Evolutionary conservation across 2,329 filamentous ascomycete species (phyloP).

Genomic region (Chaetoscypha palmicola): DNA sequence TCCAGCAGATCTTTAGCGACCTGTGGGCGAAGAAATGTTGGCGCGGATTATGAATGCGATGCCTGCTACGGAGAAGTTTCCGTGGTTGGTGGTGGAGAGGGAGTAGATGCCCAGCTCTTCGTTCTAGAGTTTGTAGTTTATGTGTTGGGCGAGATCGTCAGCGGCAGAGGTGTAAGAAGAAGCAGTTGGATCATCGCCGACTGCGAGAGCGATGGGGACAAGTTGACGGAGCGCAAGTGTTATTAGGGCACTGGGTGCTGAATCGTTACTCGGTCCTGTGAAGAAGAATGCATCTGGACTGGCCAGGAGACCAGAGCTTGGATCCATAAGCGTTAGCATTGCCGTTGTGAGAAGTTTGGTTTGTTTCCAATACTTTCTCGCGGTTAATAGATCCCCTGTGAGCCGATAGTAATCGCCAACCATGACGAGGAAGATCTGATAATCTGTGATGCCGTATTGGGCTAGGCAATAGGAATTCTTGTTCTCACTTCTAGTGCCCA

Average conservation of each 20-base stretch:
- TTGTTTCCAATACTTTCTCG: conserved; percentile 2
- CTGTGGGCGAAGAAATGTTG: conserved; percentile 29
- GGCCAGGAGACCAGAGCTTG: conserved; percentile 6
- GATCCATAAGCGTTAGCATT: conserved; percentile 7
- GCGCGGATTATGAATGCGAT: conserved; percentile 32
- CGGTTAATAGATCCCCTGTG: conserved; percentile 4
- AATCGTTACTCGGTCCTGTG: conserved; percentile 2
- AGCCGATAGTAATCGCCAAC: conserved; percentile 14
- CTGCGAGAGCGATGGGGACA: conserved; percentile 27
- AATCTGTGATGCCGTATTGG: conserved; percentile 12
- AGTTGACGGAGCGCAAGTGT: conserved; percentile 23
- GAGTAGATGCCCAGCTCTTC: conserved; percentile 29
- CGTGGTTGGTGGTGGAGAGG: conserved; percentile 20
- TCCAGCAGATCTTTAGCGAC: conserved; percentile 30
- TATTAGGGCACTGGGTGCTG: conserved; percentile 6
- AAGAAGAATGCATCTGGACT: conserved; percentile 5
- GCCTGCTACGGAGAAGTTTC: conserved; percentile 31
- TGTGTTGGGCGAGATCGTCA: conserved; percentile 18
- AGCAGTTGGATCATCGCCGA: conserved; percentile 27
- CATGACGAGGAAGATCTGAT: conserved; percentile 19
- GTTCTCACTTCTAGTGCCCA: conserved; percentile 5
- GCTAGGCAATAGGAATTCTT: conserved; percentile 4
- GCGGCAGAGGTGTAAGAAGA: conserved; percentile 22
- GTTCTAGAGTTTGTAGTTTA: conserved; percentile 33
- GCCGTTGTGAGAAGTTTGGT: conserved; percentile 5